phyloP scores from a whole-genome alignment of 2,329 filamentous ascomycete species.

The Aspergillus hiratsukae region DNA sequence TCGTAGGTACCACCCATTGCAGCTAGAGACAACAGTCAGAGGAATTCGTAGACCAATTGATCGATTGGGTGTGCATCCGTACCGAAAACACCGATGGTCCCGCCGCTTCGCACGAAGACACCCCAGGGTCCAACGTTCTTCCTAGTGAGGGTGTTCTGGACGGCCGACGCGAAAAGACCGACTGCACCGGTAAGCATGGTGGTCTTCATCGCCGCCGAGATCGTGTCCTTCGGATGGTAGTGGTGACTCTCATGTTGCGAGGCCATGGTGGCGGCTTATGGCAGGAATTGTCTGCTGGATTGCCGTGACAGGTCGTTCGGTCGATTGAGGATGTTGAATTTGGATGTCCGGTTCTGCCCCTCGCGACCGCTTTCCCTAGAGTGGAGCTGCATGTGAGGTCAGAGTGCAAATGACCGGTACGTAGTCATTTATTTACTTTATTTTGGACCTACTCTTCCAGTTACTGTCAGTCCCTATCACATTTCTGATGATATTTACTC shows the following conservation, averaged over 20 bases:
- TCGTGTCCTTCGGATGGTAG: slow-evolving; percentile 72
- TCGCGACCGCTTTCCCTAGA: slow-evolving; percentile 19
- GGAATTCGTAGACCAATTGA: neutral
- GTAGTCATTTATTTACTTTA: neutral
- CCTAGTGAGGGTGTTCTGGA: slow-evolving; percentile 82
- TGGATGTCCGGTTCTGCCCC: slow-evolving; percentile 24
- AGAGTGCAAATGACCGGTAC: slow-evolving; percentile 2
- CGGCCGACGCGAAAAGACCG: slow-evolving; percentile 68
- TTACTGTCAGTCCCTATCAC: neutral
- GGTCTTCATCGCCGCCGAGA: slow-evolving; percentile 62
- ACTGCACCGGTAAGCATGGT: slow-evolving; percentile 60
- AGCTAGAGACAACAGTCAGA: slow-evolving; percentile 45
- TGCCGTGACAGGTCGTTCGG: slow-evolving; percentile 20
- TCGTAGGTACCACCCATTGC: slow-evolving; percentile 70
- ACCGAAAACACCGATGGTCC: slow-evolving; percentile 67
- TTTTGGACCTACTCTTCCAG: neutral
- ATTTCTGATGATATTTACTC: neutral
- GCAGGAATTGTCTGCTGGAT: slow-evolving; percentile 19
- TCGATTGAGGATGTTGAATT: slow-evolving; percentile 21
- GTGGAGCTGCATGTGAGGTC: slow-evolving; percentile 15
- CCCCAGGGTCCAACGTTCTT: slow-evolving; percentile 76
- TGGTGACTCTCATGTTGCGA: slow-evolving; percentile 43
- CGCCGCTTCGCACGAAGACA: slow-evolving; percentile 73
- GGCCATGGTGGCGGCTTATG: slow-evolving; percentile 44
- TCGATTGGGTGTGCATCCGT: slow-evolving; percentile 23